These are phyloP conservation scores for Waltiozyma sp. DNA, from an alignment of 1,139 yeast genomes.

Conservation along the genomic window DNA sequence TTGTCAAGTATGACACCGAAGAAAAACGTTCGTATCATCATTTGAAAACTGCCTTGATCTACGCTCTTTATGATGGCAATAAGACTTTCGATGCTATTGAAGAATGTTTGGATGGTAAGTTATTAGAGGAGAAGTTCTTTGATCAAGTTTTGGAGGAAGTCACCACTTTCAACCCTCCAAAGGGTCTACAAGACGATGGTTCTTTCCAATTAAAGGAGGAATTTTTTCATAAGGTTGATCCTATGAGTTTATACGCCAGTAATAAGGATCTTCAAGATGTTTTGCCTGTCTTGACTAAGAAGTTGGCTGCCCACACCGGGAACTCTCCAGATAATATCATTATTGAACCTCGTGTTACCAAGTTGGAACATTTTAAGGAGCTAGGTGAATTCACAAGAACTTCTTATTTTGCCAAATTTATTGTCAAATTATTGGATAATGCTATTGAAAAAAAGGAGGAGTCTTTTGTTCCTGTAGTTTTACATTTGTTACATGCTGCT, in stretches of 20 bases:
- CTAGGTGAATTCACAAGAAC: conserved; percentile 46
- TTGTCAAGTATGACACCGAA: conserved; percentile 23
- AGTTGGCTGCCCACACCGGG: conserved; percentile 22
- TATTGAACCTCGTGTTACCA: conserved; percentile 29
- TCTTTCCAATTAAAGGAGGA: conserved; percentile 38
- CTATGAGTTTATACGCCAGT: conserved; percentile 23
- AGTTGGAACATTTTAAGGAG: conserved; percentile 21
- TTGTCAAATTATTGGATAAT: conserved; percentile 44
- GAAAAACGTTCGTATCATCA: conserved; percentile 19
- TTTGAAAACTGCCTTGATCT: conserved; percentile 31
- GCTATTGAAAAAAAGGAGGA: conserved; percentile 41
- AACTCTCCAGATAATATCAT: conserved; percentile 34
- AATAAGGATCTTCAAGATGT: conserved; percentile 32
- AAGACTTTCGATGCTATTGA: conserved; percentile 40
- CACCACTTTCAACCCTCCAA: conserved; percentile 41
- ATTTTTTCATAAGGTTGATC: conserved; percentile 32
- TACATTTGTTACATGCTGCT: conserved; percentile 59
- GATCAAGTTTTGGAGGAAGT: conserved; percentile 34
- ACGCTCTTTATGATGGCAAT: conserved; percentile 42
- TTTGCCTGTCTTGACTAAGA: conserved; percentile 24
- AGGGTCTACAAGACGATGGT: conserved; percentile 45
- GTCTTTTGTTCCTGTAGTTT: conserved; percentile 42
- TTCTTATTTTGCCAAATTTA: conserved; percentile 39
- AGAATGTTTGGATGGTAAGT: conserved; percentile 27
- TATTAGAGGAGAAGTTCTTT: conserved; percentile 23